Conservation (phyloP, 208 protist genomes). For the Trypanosoma scelopori region DNA sequence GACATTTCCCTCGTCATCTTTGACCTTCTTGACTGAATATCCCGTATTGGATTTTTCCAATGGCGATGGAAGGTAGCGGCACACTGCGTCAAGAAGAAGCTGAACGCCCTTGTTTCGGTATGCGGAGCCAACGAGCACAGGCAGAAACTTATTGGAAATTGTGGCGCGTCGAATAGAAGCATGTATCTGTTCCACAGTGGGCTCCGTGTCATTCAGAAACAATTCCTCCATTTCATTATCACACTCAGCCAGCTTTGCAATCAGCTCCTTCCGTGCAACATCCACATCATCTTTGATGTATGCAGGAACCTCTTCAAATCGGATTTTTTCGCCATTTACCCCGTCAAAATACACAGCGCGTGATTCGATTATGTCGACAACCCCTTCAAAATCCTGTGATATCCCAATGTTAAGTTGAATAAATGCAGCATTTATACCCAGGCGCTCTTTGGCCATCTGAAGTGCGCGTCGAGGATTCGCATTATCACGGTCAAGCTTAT, state of each 20-base stretch:
- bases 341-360: conserved; percentile 95
- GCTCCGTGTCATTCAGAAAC: conserved; percentile 93
- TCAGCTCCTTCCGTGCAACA: conserved; percentile 84
- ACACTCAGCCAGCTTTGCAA: conserved; percentile 94
- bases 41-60: conserved; percentile 88
- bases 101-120: conserved; percentile 99
- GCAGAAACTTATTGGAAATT: conserved; percentile 95
- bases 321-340: conserved; percentile 83
- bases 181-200: conserved; percentile 89
- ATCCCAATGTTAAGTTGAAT: conserved; percentile 98
- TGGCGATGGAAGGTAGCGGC: conserved; percentile 96
- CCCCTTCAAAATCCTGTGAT: conserved; percentile 94
- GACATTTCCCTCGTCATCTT: conserved; percentile 86
- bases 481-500: conserved; percentile 98
- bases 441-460: conserved; percentile 85
- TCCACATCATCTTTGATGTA: conserved; percentile 80
- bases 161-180: conserved; percentile 92
- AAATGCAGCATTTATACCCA: conserved; percentile 95
- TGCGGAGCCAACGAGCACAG: conserved; percentile 96
- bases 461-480: conserved; percentile 87
- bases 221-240: conserved; percentile 94
- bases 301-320: conserved; percentile 78
- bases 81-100: conserved; percentile 96
- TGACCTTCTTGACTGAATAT: conserved; percentile 79
- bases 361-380: conserved; percentile 95